Percentiles rank a stretch among this genome's conserved stretches.
Evolutionary conservation across 192 early-diverging fungal species (phyloP).

Genomic region (Rhizophlyctis rosea): DNA sequence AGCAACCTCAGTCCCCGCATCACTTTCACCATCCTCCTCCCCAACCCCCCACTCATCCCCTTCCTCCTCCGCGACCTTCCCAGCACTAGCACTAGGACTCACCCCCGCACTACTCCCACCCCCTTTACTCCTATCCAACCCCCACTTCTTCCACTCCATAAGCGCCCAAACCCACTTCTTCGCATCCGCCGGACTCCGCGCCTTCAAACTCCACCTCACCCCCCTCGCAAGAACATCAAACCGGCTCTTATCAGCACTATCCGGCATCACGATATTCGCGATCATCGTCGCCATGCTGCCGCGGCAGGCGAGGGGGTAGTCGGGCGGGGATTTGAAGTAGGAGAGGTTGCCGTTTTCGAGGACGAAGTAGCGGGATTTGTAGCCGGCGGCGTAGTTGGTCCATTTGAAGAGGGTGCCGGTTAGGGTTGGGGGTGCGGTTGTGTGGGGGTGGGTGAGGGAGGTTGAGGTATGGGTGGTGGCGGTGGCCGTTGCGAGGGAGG

Average conservation of each 20-base stretch:
- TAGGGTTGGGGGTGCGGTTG: conserved; percentile 58
- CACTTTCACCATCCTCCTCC: not conserved
- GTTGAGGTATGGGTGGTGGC: conserved; percentile 48
- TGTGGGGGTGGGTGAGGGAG: conserved; percentile 17
- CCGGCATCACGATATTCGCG: conserved; percentile 61
- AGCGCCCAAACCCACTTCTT: conserved; percentile 80
- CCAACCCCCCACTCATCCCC: not conserved
- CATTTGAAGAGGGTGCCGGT: conserved; percentile 73
- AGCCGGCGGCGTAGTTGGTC: conserved; percentile 83
- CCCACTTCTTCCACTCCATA: conserved; percentile 74
- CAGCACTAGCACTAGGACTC: not conserved
- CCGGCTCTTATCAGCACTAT: conserved; percentile 59
- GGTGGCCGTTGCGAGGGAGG: conserved; percentile 20
- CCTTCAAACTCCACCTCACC: conserved; percentile 68
- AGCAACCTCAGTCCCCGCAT: not conserved
- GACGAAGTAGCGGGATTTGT: conserved; percentile 77
- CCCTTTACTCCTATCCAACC: conserved; percentile 28
- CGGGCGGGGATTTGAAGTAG: conserved; percentile 77
- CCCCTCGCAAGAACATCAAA: conserved; percentile 81
- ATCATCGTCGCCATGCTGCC: conserved; percentile 76
- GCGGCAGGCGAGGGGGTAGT: conserved; percentile 71
- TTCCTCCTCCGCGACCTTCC: not conserved
- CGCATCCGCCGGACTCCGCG: conserved; percentile 64
- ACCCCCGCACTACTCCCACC: not conserved
- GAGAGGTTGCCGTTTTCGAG: conserved; percentile 76